Percentiles rank a stretch among this genome's conserved stretches.
Evolutionary conservation across 192 early-diverging fungal genomes (phyloP).

Genomic region (Rhizophagus prolifer): DNA sequence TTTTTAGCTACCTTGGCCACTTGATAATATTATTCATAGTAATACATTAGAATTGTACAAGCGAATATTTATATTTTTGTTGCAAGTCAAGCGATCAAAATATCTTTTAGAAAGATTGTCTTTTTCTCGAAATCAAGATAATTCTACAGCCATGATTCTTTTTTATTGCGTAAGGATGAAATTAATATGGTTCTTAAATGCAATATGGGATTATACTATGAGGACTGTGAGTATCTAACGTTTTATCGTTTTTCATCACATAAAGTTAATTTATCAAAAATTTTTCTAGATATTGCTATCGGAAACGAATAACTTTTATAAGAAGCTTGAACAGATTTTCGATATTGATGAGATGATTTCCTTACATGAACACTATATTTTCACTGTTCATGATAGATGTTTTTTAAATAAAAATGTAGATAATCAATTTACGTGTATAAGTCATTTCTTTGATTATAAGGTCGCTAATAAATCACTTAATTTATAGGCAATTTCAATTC

Average conservation of each 20-base stretch:
- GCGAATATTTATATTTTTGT: constrained; percentile 33
- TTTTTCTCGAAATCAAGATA: constrained; percentile 27
- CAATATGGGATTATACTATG: constrained; percentile 42
- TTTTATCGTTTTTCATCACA: background rate
- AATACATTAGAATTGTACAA: constrained; percentile 31
- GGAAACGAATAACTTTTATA: constrained; percentile 36
- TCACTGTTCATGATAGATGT: constrained; percentile 37
- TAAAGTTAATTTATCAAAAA: background rate
- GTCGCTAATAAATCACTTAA: background rate
- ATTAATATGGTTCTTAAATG: constrained; percentile 45
- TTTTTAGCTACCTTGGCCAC: constrained; percentile 40
- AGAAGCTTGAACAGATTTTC: constrained; percentile 29
- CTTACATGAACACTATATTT: constrained; percentile 35
- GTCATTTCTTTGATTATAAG: background rate
- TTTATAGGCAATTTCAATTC: constrained; percentile 9
- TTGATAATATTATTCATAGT: constrained; percentile 38
- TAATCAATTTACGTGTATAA: background rate
- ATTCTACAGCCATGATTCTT: constrained; percentile 19
- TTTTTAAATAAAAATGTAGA: constrained; percentile 40
- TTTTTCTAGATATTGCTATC: constrained; percentile 39
- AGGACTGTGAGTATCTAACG: constrained; percentile 34
- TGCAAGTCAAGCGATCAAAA: constrained; percentile 41
- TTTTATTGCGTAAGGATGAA: constrained; percentile 42
- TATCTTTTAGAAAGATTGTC: constrained; percentile 38
- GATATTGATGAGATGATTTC: constrained; percentile 43